Base-by-base conservation (phyloP, 2,329 filamentous ascomycete genomes). In the Tolypocladium capitatum region DNA sequence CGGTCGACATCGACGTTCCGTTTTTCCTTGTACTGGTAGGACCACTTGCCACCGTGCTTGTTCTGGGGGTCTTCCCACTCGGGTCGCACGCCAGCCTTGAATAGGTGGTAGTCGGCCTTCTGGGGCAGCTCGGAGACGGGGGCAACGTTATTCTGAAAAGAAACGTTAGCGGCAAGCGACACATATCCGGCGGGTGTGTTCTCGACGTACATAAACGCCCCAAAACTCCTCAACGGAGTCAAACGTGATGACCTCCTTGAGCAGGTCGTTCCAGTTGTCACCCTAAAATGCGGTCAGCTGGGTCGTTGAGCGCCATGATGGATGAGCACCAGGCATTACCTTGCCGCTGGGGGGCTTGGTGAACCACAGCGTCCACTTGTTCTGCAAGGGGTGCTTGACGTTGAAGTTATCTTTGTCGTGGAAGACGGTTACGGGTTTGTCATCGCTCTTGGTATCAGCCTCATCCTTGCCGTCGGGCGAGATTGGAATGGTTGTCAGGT, bases 401-500 rank as follows among this genome's bases (percentile, higher is more conserved):
- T 94, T 98, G 80, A 98, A 98, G 76, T 98, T 96, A 56, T 96
- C 86, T 59, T 92, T 85, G 71, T 97, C 89, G 66, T 98, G 90
- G 74, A 98, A 98, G 58, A 98, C 91, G 43, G 92, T 98, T 60
- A 95, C 76, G 46, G 85, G 74, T 63, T 90, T 83, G 55, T 68
- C 68, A 54, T 72, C 70, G 47, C 66, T 67, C 48, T 74, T 72
- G 54, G 69, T 66, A 48, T 72, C 66, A 58, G 69, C 67, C 51
- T 73, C 71, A 49, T 73, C 69, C 50, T 73, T 63, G 56, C 83
- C 79, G 53, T 73, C 75, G 46, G 79, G 80, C 46, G 78, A 81
- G 64, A 84, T 76, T 56, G 80, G 80, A 50, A 84, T 83, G 46
- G 80, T 83, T 50, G 78, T 80, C 51, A 83, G 71, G 56, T 84